Evolutionary conservation across 495 filamentous ascomycete genomes (phyloP), one percentile per base, ranked within the genome.

Genomic region (Annulohypoxylon maeteangense): DNA sequence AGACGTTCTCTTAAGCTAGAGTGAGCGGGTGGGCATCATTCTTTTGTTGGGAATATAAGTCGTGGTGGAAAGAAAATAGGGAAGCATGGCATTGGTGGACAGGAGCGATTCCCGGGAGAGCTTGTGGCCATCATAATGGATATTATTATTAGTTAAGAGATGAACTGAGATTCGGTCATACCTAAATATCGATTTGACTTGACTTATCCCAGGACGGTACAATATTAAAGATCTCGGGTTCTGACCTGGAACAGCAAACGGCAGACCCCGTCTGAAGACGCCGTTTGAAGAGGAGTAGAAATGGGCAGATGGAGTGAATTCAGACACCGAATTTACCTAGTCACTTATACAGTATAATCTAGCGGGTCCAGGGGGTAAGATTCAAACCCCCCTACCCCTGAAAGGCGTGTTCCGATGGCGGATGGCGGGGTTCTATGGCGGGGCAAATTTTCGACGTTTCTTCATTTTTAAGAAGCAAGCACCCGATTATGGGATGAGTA

Each of bases 401-500:
- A 61, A 62, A 34, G 3, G 44, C 8, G 23, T 64, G 45, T 54
- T 77, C 75, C 75, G 75, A 75, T 77, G 74, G 59, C 75, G 75
- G 75, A 77, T 75, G 67, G 75, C 61, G 75, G 75, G 75, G 72
- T 68, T 32, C 31, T 62, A 62, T 68, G 56, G 75, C 56, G 75
- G 72, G 75, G 75, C 64, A 61, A 68, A 67, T 57, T 67, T 74
- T 67, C 58, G 0, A 40, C 14, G 40, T 14, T 44, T 44, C 38
- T 42, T 16, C 14, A 45, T 14, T 44, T 44, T 14, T 42, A 4
- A 16, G 14, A 2, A 42, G 38, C 23, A 36, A 56, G 45, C 54
- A 55, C 11, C 45, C 48, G 51, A 55, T 32, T 36, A 34, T 14
- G 51, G 27, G 44, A 23, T 10, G 44, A 47, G 44, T 23, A 47